Conservation (phyloP, 2,329 filamentous ascomycete genomes). For the Emericellopsis atlantica region DNA sequence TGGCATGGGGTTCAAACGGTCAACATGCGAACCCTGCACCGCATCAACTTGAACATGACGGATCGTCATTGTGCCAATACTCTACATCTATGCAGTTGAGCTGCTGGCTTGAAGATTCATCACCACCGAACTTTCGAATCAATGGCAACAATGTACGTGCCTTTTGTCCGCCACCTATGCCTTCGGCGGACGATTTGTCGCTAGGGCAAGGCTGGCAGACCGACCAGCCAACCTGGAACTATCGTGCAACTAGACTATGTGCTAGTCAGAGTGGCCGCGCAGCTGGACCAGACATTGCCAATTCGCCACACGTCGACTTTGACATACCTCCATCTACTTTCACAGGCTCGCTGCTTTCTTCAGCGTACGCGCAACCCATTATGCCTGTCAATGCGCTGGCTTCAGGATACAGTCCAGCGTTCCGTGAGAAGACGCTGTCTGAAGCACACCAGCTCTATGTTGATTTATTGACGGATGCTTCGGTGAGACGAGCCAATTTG, state of each 20-base stretch:
- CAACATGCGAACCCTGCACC: not conserved
- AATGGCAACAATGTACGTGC: slow-evolving; percentile 24
- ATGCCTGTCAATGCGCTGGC: slow-evolving; percentile 20
- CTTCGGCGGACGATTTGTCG: slow-evolving; percentile 15
- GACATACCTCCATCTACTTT: too few species aligned
- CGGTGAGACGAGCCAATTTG: too few species aligned
- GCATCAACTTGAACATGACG: not conserved
- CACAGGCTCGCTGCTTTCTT: too few species aligned
- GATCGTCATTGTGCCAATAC: slow-evolving; percentile 1
- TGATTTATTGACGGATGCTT: too few species aligned
- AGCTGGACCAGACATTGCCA: too few species aligned
- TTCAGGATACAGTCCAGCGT: slow-evolving; percentile 3
- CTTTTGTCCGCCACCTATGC: slow-evolving; percentile 21
- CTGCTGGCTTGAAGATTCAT: slow-evolving; percentile 6
- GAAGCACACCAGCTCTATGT: too few species aligned
- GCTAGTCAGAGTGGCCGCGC: too few species aligned
- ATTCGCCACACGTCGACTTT: too few species aligned
- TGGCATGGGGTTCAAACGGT: too few species aligned
- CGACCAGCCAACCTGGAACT: not conserved
- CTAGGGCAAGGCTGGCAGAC: slow-evolving; percentile 8
- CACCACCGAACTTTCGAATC: slow-evolving; percentile 19
- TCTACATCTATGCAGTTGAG: slow-evolving; percentile 5
- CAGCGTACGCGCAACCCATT: too few species aligned
- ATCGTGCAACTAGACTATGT: not conserved
- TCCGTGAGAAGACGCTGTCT: not conserved